Conservation (phyloP, 1,284 basidiomycete species). For the Termitomyces sp. region DNA sequence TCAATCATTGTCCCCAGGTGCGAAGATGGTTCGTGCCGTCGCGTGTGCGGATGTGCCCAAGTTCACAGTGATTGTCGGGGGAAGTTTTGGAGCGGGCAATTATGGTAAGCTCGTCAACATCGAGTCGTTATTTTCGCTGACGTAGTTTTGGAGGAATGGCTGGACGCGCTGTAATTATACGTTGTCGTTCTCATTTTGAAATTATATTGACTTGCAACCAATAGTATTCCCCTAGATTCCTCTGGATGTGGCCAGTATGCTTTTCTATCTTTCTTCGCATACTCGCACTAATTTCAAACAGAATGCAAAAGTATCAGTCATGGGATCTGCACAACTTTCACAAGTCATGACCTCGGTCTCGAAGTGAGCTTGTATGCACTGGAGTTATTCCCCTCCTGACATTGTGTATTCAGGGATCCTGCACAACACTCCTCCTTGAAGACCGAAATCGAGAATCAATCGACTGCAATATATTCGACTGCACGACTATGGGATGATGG, state of each 20-base stretch:
- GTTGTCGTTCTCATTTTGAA: constrained; percentile 6
- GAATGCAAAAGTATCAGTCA: constrained; percentile 94
- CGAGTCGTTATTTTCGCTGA: not conserved
- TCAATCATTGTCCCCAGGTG: constrained; percentile 32
- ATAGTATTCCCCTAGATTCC: constrained; percentile 87
- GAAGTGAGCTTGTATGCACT: constrained; percentile 42
- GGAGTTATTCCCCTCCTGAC: not conserved
- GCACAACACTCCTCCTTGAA: constrained; percentile 70
- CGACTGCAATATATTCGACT: constrained; percentile 80
- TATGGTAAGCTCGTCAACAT: constrained; percentile 58
- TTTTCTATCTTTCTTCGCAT: not conserved
- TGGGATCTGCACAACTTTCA: constrained; percentile 91
- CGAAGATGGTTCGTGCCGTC: constrained; percentile 96
- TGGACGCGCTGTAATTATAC: constrained; percentile 68
- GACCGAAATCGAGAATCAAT: constrained; percentile 82
- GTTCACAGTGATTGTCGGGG: constrained; percentile 91
- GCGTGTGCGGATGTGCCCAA: constrained; percentile 94
- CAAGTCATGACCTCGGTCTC: constrained; percentile 91
- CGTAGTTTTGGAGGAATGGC: constrained; percentile 62
- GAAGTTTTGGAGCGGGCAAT: constrained; percentile 92
- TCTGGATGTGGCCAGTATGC: constrained; percentile 96
- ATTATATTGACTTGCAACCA: constrained; percentile 9
- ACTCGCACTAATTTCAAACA: constrained; percentile 26
- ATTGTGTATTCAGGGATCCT: constrained; percentile 53
- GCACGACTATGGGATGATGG: constrained; percentile 95